Evolutionary conservation across 2,329 filamentous ascomycete species (phyloP), one percentile per base, ranked within the genome.

Genomic region (Paecilomyces sp.): DNA sequence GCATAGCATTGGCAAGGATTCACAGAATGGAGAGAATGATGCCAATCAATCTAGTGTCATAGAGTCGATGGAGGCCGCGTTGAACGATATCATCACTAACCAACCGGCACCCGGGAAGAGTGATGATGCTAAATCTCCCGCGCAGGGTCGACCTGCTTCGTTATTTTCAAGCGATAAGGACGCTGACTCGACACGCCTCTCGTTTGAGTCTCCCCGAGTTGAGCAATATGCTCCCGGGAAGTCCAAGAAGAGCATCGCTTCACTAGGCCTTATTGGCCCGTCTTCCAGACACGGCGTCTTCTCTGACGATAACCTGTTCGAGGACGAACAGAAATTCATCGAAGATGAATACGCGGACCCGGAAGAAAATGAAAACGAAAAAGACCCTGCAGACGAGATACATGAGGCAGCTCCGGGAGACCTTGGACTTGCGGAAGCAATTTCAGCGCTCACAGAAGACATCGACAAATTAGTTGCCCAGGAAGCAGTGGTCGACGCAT

Each of bases 361-460:
- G 0, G 84, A 86, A 9, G 81, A 81, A 24, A 80, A 80, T 22
- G 79, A 79, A 2, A 79, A 81, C 12, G 80, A 81, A 3, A 85
- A 86, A 54, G 82, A 86, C 3, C 85, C 88, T 12, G 85, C 86
- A 22, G 92, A 97, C 63, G 88, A 92, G 65, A 91, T 99, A 8
- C 91, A 96, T 66, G 90, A 96, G 79, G 95, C 94, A 52, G 93
- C 92, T 0, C 94, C 95, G 1, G 94, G 94, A 41, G 94, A 99
- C 71, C 83, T 99, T 2, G 94, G 94, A 0, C 77, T 99, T 34
- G 91, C 92, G 0, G 95, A 99, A 77, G 93, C 95, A 9, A 96
- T 99, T 64, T 88, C 90, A 52, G 87, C 85, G 1, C 81, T 99
- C n/a, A 91, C 89, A 0, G 87, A 88, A 56, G 92, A 97, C 64